phyloP scores from a whole-genome alignment of 1,284 basidiomycete genomes.

The Paramarasmius palmivorus region DNA sequence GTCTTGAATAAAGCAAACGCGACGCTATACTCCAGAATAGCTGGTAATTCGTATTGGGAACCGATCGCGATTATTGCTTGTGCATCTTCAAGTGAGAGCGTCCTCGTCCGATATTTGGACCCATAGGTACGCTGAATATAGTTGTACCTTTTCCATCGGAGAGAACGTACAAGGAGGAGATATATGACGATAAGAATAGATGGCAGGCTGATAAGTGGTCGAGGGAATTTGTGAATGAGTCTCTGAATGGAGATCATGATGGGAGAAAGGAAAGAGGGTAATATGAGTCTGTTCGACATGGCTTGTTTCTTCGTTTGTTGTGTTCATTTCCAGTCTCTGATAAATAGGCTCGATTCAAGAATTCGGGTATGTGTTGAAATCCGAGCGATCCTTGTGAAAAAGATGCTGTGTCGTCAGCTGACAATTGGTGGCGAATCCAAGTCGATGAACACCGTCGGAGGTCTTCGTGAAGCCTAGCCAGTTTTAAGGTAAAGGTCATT shows the following conservation, averaged over 20 bases:
- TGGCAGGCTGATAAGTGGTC: neutral
- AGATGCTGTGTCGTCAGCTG: too few species aligned
- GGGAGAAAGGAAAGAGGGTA: too few species aligned
- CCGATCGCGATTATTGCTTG: slow-evolving; percentile 38
- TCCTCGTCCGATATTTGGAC: slow-evolving; percentile 25
- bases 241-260: neutral
- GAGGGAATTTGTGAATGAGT: neutral
- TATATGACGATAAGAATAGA: neutral
- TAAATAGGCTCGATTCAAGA: too few species aligned
- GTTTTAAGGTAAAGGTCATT: too few species aligned
- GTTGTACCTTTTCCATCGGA: slow-evolving; percentile 21
- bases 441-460: too few species aligned
- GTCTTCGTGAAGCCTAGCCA: too few species aligned
- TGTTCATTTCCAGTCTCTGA: too few species aligned
- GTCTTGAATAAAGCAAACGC: slow-evolving; percentile 51
- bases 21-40: slow-evolving; percentile 35
- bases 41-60: slow-evolving; percentile 42
- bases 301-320: too few species aligned
- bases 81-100: slow-evolving; percentile 42
- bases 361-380: too few species aligned
- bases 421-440: too few species aligned
- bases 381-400: too few species aligned
- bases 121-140: slow-evolving; percentile 34
- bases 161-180: slow-evolving; percentile 9
- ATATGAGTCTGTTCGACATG: too few species aligned